A percentile compares a stretch with the other conserved stretches of the same genome.
These are phyloP conservation scores for Penicillium coffeae DNA, from an alignment of 495 filamentous ascomycete genomes.

Conservation along the genomic window DNA sequence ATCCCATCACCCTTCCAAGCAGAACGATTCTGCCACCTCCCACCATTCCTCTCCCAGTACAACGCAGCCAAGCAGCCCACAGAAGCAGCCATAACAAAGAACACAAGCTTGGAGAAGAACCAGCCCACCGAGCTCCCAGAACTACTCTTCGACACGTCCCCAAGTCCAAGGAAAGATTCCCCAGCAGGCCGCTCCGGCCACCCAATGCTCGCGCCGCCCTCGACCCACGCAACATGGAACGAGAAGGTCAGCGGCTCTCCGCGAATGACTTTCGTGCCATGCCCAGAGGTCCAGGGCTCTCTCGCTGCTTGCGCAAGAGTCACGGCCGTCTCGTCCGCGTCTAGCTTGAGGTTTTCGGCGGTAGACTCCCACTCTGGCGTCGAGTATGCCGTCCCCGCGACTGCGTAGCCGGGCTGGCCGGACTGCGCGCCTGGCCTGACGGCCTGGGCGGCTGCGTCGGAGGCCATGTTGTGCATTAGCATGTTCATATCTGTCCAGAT, in stretches of 20 bases:
- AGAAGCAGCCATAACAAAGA: conserved; percentile 41
- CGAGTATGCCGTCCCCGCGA: conserved; percentile 84
- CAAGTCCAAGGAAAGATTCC: conserved; percentile 41
- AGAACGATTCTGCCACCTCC: conserved; percentile 26
- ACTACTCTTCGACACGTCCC: conserved; percentile 6
- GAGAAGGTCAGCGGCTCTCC: conserved; percentile 78
- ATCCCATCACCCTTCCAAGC: conserved; percentile 42
- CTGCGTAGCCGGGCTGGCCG: conserved; percentile 59
- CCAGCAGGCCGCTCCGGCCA: conserved; percentile 29
- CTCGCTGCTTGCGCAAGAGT: conserved; percentile 37
- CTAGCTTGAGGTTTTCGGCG: conserved; percentile 26
- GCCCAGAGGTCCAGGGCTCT: conserved; percentile 44
- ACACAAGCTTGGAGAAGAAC: conserved; percentile 36
- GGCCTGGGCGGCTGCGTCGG: conserved; percentile 22
- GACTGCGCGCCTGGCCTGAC: conserved; percentile 13
- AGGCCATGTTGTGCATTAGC: conserved; percentile 67
- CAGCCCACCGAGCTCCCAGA: conserved; percentile 10
- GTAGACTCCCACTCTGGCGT: conserved; percentile 61
- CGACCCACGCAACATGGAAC: conserved; percentile 84
- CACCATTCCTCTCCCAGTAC: conserved; percentile 43
- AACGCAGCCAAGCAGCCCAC: conserved; percentile 45
- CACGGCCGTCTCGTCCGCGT: conserved; percentile 32
- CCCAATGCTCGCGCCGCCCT: conserved; percentile 54
- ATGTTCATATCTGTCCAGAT: conserved; percentile 86
- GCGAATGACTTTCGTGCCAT: conserved; percentile 68